Evolutionary conservation across 78 protist genomes (phyloP).

Genomic region (Pelomyxa schiedti): DNA sequence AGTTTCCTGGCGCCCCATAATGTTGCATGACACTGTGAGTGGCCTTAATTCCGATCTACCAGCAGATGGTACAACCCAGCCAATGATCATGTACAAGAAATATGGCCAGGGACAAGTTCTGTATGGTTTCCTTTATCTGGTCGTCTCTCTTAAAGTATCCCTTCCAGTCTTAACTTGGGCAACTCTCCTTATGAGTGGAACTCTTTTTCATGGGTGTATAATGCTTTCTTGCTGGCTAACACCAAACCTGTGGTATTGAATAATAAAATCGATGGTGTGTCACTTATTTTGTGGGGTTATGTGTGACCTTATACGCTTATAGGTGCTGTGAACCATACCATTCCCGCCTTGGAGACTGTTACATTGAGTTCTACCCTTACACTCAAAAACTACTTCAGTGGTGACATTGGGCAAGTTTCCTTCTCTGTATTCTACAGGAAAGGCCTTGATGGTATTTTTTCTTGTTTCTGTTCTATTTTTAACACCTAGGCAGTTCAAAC

Average conservation of each 20-base stretch:
- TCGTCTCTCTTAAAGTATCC: not conserved
- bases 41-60: not conserved
- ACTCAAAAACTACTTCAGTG: not conserved
- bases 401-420: not conserved
- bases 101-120: not conserved
- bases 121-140: not conserved
- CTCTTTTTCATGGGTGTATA: not conserved
- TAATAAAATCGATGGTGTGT: not conserved
- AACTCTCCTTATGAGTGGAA: not conserved
- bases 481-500: too few species aligned
- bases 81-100: not conserved
- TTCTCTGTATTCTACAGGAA: not conserved
- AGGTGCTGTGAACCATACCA: not conserved
- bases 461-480: too few species aligned
- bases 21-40: not conserved
- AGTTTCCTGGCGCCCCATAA: not conserved
- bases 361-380: not conserved
- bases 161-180: not conserved
- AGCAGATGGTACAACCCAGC: not conserved
- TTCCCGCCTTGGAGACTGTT: not conserved
- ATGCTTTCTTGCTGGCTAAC: not conserved
- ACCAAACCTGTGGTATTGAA: not conserved
- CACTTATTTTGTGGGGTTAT: too few species aligned
- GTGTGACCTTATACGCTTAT: too few species aligned
- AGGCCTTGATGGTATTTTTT: too few species aligned